Evolutionary conservation across 768 basidiomycete genomes (phyloP).

Genomic region (Termitomyces sp.): DNA sequence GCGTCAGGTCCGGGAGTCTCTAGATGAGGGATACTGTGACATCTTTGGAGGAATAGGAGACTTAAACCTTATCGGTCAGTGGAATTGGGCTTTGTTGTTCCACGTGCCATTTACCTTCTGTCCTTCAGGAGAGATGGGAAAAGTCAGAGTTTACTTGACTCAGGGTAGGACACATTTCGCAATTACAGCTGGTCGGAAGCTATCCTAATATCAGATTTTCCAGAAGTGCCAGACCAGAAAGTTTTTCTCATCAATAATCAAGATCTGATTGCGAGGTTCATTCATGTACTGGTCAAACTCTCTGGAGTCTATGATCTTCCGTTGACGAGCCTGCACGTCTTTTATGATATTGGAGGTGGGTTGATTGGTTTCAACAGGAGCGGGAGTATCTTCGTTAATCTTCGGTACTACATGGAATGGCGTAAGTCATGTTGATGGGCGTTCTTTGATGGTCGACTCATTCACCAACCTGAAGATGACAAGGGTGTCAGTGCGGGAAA

Average conservation of each 20-base stretch:
- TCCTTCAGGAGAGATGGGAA: slow-evolving; percentile 52
- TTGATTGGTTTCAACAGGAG: slow-evolving; percentile 92
- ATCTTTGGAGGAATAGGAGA: slow-evolving; percentile 61
- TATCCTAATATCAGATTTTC: not conserved
- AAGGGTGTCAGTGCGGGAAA: slow-evolving; percentile 52
- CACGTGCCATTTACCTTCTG: not conserved
- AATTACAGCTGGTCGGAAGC: not conserved
- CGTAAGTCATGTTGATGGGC: slow-evolving; percentile 49
- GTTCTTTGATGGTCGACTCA: not conserved
- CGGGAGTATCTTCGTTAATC: slow-evolving; percentile 85
- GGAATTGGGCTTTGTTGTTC: not conserved
- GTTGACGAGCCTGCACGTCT: slow-evolving; percentile 73
- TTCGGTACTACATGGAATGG: slow-evolving; percentile 83
- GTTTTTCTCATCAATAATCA: slow-evolving; percentile 49
- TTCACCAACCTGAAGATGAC: slow-evolving; percentile 50
- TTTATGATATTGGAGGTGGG: slow-evolving; percentile 76
- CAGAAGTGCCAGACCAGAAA: slow-evolving; percentile 55
- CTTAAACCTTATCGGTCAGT: slow-evolving; percentile 57
- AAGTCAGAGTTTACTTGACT: slow-evolving; percentile 59
- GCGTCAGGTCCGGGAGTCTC: slow-evolving; percentile 67
- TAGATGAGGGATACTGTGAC: slow-evolving; percentile 85
- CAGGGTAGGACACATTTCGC: slow-evolving; percentile 40
- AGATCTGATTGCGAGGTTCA: slow-evolving; percentile 67
- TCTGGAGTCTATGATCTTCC: slow-evolving; percentile 73
- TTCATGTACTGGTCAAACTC: slow-evolving; percentile 63